Percentiles rank a stretch among this genome's conserved stretches.
Evolutionary conservation across 306 rosid genomes (phyloP).

Genomic region (Senna tora): DNA sequence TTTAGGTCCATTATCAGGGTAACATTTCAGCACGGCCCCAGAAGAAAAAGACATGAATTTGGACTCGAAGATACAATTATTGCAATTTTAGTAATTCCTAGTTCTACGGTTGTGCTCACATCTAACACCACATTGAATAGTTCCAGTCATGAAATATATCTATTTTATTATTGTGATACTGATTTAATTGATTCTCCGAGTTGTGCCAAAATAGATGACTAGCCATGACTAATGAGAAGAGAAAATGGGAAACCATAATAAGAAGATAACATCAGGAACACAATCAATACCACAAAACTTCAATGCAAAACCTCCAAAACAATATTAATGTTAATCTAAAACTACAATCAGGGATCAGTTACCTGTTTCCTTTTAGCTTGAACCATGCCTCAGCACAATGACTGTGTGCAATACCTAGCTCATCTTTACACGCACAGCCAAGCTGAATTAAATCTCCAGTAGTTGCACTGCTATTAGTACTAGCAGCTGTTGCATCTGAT

Average conservation of each 20-base stretch:
- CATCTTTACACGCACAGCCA: conserved; percentile 90
- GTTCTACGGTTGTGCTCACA: not conserved
- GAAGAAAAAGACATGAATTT: not conserved
- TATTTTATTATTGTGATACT: conserved; percentile 2
- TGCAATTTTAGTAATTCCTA: not conserved
- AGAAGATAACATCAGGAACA: conserved; percentile 26
- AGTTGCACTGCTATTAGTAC: conserved; percentile 34
- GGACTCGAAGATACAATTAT: conserved; percentile 11
- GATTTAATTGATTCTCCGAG: conserved; percentile 23
- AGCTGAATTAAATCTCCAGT: conserved; percentile 68
- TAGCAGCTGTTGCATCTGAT: conserved; percentile 48
- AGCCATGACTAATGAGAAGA: conserved; percentile 8
- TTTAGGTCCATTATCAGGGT: not conserved
- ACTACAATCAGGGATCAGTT: conserved; percentile 36
- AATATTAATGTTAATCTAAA: conserved; percentile 9
- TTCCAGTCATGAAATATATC: not conserved
- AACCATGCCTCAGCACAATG: conserved; percentile 97
- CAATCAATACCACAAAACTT: conserved; percentile 8
- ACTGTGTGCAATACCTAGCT: conserved; percentile 79
- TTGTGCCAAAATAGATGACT: conserved; percentile 9
- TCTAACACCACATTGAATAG: not conserved
- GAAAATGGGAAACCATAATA: conserved; percentile 18
- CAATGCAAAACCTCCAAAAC: conserved; percentile 24
- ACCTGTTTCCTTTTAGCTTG: conserved; percentile 94
- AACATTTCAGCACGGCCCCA: conserved; percentile 24